Conservation (phyloP, 1,284 basidiomycete genomes). For the Athelia sp. region DNA sequence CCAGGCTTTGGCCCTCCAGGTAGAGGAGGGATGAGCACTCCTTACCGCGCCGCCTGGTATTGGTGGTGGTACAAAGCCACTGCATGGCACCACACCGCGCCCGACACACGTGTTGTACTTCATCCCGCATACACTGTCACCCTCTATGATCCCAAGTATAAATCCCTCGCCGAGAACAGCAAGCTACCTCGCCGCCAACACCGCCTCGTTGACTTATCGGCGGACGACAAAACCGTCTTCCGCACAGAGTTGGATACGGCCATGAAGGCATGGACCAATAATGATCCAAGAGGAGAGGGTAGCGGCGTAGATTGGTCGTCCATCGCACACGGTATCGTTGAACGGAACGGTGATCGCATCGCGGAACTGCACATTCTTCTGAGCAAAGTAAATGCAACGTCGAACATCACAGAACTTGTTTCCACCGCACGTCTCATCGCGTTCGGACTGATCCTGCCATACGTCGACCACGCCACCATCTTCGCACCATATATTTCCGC, state of each 20-base stretch:
- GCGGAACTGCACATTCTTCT: not conserved
- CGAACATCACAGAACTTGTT: not conserved
- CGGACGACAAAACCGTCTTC: not conserved
- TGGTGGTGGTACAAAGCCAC: not conserved
- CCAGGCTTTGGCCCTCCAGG: too few species aligned
- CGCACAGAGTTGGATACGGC: not conserved
- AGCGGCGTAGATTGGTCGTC: not conserved
- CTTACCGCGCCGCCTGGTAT: not conserved
- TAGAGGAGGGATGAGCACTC: not conserved
- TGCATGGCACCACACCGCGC: not conserved
- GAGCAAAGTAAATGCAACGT: conserved; percentile 2
- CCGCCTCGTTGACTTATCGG: not conserved
- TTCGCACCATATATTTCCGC: not conserved
- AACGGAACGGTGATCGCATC: not conserved
- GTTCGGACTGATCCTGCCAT: not conserved
- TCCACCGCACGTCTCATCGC: not conserved
- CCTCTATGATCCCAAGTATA: not conserved
- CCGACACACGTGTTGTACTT: not conserved
- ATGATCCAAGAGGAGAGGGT: not conserved
- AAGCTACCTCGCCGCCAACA: not conserved
- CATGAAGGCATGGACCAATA: not conserved
- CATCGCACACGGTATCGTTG: not conserved
- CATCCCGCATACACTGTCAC: not conserved
- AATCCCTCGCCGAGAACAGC: not conserved
- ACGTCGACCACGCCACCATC: not conserved